Conservation (phyloP, 2,329 filamentous ascomycete species). For the Aspergillus udagawae region DNA sequence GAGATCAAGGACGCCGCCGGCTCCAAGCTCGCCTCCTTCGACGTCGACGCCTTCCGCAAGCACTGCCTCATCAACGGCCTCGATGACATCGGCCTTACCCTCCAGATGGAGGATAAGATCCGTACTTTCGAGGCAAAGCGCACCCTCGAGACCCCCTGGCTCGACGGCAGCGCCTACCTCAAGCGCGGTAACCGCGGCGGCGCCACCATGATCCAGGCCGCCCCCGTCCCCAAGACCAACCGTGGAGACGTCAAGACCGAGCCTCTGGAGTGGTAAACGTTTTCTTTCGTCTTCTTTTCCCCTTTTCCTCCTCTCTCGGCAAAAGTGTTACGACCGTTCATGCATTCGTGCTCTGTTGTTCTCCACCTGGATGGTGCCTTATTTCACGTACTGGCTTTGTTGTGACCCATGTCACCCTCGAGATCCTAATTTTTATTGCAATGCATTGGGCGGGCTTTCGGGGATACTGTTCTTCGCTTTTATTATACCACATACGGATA, state of each 20-base stretch:
- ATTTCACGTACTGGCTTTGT: background rate
- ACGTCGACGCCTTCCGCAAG: constrained; percentile 90
- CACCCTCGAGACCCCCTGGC: constrained; percentile 77
- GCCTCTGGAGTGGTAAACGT: constrained; percentile 77
- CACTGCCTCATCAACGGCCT: constrained; percentile 91
- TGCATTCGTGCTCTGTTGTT: background rate
- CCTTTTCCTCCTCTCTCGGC: background rate
- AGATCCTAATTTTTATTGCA: background rate
- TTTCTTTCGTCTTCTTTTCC: background rate
- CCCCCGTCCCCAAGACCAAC: constrained; percentile 81
- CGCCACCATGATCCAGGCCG: constrained; percentile 59
- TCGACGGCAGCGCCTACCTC: constrained; percentile 82
- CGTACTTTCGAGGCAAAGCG: constrained; percentile 73
- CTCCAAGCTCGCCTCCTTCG: constrained; percentile 70
- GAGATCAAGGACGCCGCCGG: constrained; percentile 72
- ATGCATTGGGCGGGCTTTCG: background rate
- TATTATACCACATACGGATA: background rate
- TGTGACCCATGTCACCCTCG: background rate
- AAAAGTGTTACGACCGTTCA: background rate
- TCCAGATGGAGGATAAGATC: constrained; percentile 90
- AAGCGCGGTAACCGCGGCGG: constrained; percentile 51
- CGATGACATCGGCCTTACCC: constrained; percentile 91
- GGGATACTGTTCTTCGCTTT: background rate
- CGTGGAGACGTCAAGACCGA: constrained; percentile 77
- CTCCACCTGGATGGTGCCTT: background rate